Conservation (phyloP, 1,139 yeast species). For the Diutina neorugosa region DNA sequence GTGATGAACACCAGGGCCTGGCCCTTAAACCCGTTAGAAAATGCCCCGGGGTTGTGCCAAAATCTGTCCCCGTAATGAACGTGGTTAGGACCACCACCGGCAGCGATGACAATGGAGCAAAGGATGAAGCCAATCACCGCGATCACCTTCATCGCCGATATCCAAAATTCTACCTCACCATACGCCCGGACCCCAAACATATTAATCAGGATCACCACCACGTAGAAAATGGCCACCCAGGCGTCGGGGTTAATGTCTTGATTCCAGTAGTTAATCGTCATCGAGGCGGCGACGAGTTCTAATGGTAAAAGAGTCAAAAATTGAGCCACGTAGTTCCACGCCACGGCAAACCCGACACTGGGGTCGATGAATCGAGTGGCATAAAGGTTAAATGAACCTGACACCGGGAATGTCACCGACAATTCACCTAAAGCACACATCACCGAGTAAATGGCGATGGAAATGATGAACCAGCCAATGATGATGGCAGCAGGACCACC, state of each 20-base stretch:
- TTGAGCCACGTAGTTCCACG: constrained; percentile 54
- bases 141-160: constrained; percentile 45
- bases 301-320: constrained; percentile 53
- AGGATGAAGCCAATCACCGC: constrained; percentile 58
- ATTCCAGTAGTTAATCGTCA: constrained; percentile 46
- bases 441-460: constrained; percentile 44
- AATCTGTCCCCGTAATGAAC: constrained; percentile 52
- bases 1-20: constrained; percentile 30
- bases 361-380: constrained; percentile 52
- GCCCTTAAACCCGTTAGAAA: constrained; percentile 31
- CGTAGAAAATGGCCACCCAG: constrained; percentile 52
- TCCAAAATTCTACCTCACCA: constrained; percentile 62
- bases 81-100: constrained; percentile 57
- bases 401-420: constrained; percentile 47
- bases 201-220: constrained; percentile 42
- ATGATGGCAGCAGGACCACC: constrained; percentile 11
- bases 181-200: constrained; percentile 62
- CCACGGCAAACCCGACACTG: constrained; percentile 50
- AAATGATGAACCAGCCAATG: constrained; percentile 42
- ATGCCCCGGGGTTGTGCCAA: constrained; percentile 52
- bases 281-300: constrained; percentile 48
- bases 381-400: constrained; percentile 51
- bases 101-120: constrained; percentile 45
- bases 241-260: constrained; percentile 49
- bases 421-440: constrained; percentile 57